Conservation (phyloP, 768 basidiomycete genomes). For the Pisolithus tinctorius region DNA sequence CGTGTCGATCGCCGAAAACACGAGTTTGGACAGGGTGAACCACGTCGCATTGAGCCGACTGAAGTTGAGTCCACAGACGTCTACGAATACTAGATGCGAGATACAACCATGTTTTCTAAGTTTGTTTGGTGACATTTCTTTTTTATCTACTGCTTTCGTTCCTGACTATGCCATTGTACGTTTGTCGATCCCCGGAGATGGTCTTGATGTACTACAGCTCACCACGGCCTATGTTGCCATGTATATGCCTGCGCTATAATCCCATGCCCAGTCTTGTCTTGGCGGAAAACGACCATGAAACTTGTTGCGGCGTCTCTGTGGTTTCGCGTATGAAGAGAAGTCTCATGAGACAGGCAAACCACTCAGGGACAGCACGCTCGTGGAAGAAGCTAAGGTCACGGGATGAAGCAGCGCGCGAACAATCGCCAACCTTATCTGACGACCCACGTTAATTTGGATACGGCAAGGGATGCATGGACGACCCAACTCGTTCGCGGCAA, state of each 20-base stretch:
- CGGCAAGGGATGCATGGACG: background rate
- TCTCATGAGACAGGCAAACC: background rate
- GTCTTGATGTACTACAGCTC: conserved; percentile 14
- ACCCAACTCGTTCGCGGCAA: background rate
- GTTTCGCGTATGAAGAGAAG: background rate
- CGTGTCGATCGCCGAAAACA: conserved; percentile 26
- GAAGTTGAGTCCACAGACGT: conserved; percentile 24
- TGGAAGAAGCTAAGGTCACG: background rate
- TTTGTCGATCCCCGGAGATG: conserved; percentile 5
- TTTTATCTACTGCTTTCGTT: conserved; percentile 6
- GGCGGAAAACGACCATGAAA: background rate
- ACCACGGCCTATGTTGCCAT: background rate
- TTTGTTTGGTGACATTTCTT: conserved; percentile 1
- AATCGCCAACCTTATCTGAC: conserved; percentile 1
- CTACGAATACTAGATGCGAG: conserved; percentile 24
- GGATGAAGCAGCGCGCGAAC: background rate
- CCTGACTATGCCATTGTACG: conserved; percentile 6
- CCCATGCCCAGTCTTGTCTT: conserved; percentile 3
- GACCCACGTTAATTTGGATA: background rate
- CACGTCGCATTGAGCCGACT: conserved; percentile 28
- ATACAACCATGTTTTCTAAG: background rate
- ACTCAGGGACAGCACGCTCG: background rate
- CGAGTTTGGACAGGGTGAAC: conserved; percentile 19
- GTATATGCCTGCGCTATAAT: conserved; percentile 13
- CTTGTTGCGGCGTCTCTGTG: background rate